Conservation (phyloP, 2,329 filamentous ascomycete genomes). For the Diaporthe helianthi region DNA sequence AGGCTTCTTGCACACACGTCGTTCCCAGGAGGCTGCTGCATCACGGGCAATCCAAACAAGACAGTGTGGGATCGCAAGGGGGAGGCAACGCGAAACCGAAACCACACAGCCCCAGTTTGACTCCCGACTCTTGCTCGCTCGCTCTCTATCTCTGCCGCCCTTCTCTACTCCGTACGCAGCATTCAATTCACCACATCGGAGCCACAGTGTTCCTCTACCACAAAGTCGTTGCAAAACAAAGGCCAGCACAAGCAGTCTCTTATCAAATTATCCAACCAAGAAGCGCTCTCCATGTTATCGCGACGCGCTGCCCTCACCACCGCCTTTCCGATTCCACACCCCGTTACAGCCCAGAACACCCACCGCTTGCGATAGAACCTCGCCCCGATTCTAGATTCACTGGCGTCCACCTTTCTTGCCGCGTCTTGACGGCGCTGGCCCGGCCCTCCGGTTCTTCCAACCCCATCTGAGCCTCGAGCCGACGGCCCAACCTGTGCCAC, state of each 20-base stretch:
- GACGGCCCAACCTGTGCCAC: slow-evolving; percentile 48
- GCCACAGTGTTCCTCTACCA: neutral
- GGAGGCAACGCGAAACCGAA: slow-evolving; percentile 24
- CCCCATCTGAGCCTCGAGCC: slow-evolving; percentile 30
- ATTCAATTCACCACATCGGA: slow-evolving; percentile 15
- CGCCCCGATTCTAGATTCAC: slow-evolving; percentile 16
- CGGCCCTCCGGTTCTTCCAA: slow-evolving; percentile 33
- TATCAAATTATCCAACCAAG: neutral
- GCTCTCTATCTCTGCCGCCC: neutral
- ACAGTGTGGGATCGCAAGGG: slow-evolving; percentile 2
- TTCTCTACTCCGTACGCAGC: neutral
- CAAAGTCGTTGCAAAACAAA: neutral
- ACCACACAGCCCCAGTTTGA: slow-evolving; percentile 5
- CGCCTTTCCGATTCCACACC: neutral
- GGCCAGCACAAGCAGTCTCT: neutral
- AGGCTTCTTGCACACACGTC: neutral
- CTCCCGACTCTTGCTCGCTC: slow-evolving; percentile 14
- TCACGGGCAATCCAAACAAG: neutral
- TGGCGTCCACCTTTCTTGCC: slow-evolving; percentile 41
- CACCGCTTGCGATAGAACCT: slow-evolving; percentile 7
- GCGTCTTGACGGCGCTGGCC: slow-evolving; percentile 56
- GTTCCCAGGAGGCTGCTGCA: slow-evolving; percentile 18
- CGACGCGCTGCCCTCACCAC: neutral
- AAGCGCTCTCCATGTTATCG: slow-evolving; percentile 27
- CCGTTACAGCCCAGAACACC: neutral